Percentiles rank a stretch among this genome's conserved stretches.
phyloP scores from a whole-genome alignment of 2,329 filamentous ascomycete species.

The Bertia moriformis region DNA sequence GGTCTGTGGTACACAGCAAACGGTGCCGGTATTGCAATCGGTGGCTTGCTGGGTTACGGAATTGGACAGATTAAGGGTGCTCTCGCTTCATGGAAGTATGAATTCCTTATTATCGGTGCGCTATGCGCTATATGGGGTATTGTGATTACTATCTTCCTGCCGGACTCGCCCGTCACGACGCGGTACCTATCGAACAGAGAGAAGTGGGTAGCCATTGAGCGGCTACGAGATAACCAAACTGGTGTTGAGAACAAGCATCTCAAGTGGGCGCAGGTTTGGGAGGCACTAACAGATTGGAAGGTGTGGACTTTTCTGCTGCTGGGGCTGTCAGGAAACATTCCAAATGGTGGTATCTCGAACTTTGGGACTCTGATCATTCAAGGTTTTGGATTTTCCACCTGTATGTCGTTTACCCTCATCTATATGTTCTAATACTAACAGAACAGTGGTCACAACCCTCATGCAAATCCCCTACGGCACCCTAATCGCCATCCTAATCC shows the following conservation, averaged over 20 bases:
- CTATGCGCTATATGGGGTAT: slow-evolving; percentile 3
- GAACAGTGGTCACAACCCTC: neutral
- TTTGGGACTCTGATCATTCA: slow-evolving; percentile 44
- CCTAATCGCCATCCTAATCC: slow-evolving; percentile 10
- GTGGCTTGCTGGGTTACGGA: neutral
- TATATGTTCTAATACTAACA: neutral
- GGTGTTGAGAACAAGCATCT: slow-evolving; percentile 33
- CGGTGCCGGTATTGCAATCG: neutral
- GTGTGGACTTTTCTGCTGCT: slow-evolving; percentile 35
- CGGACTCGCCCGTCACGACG: slow-evolving; percentile 31
- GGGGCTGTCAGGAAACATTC: slow-evolving; percentile 31
- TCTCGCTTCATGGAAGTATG: neutral
- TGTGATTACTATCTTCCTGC: slow-evolving; percentile 19
- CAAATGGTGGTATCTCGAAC: slow-evolving; percentile 41
- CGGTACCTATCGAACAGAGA: slow-evolving; percentile 25
- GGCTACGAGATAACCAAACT: slow-evolving; percentile 30
- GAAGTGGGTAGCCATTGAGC: slow-evolving; percentile 27
- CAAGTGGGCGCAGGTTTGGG: slow-evolving; percentile 28
- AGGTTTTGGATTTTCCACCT: slow-evolving; percentile 35
- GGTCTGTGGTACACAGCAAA: neutral
- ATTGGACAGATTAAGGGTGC: neutral
- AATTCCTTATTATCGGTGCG: slow-evolving; percentile 1
- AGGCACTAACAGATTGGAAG: slow-evolving; percentile 33
- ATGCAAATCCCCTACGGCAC: neutral
- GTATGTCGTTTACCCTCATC: slow-evolving; percentile 27